phyloP scores from a whole-genome alignment of 495 filamentous ascomycete species.

The Trichoderma gamsii region DNA sequence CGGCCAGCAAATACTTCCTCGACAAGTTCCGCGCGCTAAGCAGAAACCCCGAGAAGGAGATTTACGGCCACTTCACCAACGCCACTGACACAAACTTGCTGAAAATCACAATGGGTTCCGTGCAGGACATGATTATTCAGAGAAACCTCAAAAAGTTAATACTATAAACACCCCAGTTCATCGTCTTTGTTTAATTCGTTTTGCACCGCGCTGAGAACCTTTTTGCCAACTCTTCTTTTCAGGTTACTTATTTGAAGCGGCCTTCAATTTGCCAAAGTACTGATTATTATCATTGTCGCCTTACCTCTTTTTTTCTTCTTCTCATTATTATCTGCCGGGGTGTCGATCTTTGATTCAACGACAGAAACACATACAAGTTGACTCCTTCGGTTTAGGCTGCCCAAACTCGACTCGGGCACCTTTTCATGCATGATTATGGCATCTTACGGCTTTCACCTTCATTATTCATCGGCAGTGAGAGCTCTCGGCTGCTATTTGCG shows the following conservation, averaged over 20 bases:
- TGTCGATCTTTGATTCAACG: background rate
- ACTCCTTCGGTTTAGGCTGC: slow-evolving; percentile 19
- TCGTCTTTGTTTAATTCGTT: slow-evolving; percentile 4
- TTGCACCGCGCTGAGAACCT: background rate
- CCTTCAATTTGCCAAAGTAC: background rate
- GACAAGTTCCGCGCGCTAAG: slow-evolving; percentile 85
- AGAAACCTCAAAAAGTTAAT: slow-evolving; percentile 92
- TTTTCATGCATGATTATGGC: slow-evolving; percentile 14
- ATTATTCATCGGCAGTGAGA: background rate
- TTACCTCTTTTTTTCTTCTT: background rate
- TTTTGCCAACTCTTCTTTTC: slow-evolving; percentile 8
- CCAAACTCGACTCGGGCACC: slow-evolving; percentile 17
- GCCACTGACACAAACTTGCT: slow-evolving; percentile 92
- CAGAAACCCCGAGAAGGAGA: slow-evolving; percentile 76
- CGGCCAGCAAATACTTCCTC: slow-evolving; percentile 77
- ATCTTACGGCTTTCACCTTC: slow-evolving; percentile 11
- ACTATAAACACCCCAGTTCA: slow-evolving; percentile 51
- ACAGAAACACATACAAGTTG: background rate
- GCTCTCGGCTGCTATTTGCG: background rate
- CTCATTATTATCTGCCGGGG: background rate
- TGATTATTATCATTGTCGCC: background rate
- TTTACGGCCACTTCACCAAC: slow-evolving; percentile 91
- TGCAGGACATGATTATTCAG: slow-evolving; percentile 99
- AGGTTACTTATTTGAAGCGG: background rate
- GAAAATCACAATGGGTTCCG: slow-evolving; percentile 94